Base-by-base conservation (phyloP, 352 stramenopile species). In the Pythium myriotylum region DNA sequence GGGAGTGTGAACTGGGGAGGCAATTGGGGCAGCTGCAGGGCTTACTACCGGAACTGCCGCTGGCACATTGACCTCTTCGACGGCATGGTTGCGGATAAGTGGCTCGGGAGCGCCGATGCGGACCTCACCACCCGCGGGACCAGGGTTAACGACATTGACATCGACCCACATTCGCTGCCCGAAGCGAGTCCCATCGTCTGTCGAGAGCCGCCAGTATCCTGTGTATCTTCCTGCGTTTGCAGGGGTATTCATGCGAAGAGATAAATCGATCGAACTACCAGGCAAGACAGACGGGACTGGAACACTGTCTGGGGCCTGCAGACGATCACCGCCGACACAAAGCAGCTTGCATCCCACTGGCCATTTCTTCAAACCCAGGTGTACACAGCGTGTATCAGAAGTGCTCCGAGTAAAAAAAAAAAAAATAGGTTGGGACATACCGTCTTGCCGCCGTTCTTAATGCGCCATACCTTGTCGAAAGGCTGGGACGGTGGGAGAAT, bases 91-190 rank as follows among this genome's bases (percentile, higher is more conserved):
- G 47, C 66, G 62, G 8, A 62, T 43, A 3, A 71, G 16, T 3
- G 59, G 58, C 19, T 45, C 54, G 1, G 60, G 46, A 2, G 59
- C 66, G 0, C 64, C 29, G 17, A 67, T 45, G 20, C 52, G 67
- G 26, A 74, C 54, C 46, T 73, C 59, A 4, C 48, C 54, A 29
- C 62, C 65, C 4, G 43, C 50, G 17, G 54, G 48, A 14, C 32
- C 55, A 5, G 74, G 59, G 9, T 67, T 70, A 55, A 83, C 79
- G 24, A 94, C 84, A 19, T 85, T 90, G 37, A 97, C 81, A 59
- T 97, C 87, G 24, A 95, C 81, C 89, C 89, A 97, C 39, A 97
- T 84, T 6, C 87, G 83, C 57, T 97, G 87, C 0, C 89, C 89
- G 58, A 97, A 97, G 45, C 84, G 83, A 23, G 84, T 90, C 51